Conservation (phyloP, 805 yeast genomes). For the Yamadazyma paraphyllophila region DNA sequence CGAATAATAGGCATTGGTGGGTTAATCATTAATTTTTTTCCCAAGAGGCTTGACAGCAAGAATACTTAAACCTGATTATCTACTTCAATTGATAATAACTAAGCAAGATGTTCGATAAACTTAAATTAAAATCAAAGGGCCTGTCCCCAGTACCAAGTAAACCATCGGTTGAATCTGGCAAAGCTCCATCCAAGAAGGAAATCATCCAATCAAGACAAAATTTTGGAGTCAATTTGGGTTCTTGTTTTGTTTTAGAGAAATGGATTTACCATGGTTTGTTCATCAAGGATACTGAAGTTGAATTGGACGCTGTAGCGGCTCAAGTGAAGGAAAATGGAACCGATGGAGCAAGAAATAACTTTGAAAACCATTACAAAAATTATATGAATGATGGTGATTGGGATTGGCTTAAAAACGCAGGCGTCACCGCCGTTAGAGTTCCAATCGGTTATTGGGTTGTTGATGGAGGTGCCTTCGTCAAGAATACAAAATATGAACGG, state of each 20-base stretch:
- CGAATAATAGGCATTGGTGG: background rate
- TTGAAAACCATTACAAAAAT: slow-evolving; percentile 64
- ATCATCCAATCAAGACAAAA: slow-evolving; percentile 62
- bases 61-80: too few relatives aligned
- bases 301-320: slow-evolving; percentile 66
- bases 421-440: slow-evolving; percentile 77
- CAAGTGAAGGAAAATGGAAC: slow-evolving; percentile 48
- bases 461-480: slow-evolving; percentile 56
- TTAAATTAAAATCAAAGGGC: slow-evolving; percentile 29
- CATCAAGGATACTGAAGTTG: slow-evolving; percentile 54
- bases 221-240: slow-evolving; percentile 85
- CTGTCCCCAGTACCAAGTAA: slow-evolving; percentile 8
- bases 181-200: slow-evolving; percentile 39
- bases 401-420: slow-evolving; percentile 64
- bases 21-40: background rate
- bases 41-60: too few relatives aligned
- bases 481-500: slow-evolving; percentile 61
- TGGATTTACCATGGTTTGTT: slow-evolving; percentile 71
- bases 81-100: too few relatives aligned
- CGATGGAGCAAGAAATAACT: slow-evolving; percentile 49
- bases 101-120: slow-evolving; percentile 27
- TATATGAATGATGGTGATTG: slow-evolving; percentile 73
- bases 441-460: slow-evolving; percentile 94
- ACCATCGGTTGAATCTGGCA: slow-evolving; percentile 26
- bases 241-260: slow-evolving; percentile 74